Conservation (phyloP, 345 rosid species). For the Angophora floribunda region DNA sequence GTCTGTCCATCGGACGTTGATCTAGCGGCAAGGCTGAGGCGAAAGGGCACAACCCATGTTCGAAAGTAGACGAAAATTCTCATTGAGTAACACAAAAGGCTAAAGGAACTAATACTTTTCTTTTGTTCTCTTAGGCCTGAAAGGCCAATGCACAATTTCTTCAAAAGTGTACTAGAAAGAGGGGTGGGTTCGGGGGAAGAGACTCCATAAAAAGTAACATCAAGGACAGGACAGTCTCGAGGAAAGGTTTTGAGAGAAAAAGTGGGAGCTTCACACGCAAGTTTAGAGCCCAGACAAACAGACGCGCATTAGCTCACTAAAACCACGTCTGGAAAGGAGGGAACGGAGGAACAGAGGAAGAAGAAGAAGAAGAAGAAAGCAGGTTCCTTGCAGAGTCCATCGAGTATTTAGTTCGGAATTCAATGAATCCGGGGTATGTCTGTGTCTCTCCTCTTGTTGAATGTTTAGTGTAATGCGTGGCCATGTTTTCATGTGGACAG, state of each 20-base stretch:
- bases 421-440: not conserved
- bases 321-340: constrained; percentile 29
- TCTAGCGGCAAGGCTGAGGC: not conserved
- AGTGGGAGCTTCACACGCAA: not conserved
- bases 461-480: not conserved
- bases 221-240: not conserved
- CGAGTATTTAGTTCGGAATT: not conserved
- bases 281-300: not conserved
- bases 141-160: not conserved
- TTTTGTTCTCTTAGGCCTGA: not conserved
- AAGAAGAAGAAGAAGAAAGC: constrained; percentile 24
- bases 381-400: constrained; percentile 68
- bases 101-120: not conserved
- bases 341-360: constrained; percentile 41
- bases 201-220: not conserved
- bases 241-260: not conserved
- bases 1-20: not conserved
- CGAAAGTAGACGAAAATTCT: not conserved
- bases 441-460: not conserved
- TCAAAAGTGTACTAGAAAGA: not conserved
- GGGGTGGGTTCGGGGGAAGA: not conserved
- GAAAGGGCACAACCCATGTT: not conserved
- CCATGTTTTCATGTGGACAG: not conserved
- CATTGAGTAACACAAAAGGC: not conserved
- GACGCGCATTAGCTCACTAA: not conserved